Conservation (phyloP, 345 rosid species). For the Murraya koenigii region DNA sequence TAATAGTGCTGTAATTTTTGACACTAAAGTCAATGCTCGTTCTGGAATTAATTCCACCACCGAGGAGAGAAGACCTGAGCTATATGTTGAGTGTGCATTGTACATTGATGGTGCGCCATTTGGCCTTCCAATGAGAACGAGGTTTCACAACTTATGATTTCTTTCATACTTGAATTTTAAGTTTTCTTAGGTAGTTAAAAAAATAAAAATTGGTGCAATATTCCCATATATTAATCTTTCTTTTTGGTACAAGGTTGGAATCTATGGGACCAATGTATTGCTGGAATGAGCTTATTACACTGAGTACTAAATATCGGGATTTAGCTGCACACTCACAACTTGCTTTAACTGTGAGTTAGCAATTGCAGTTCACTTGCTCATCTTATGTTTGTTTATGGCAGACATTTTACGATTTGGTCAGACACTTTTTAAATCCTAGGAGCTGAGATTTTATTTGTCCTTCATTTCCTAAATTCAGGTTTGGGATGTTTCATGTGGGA, state of each 20-base stretch:
- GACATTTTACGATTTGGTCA: background rate
- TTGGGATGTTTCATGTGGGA: conserved; percentile 88
- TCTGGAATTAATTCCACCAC: conserved; percentile 41
- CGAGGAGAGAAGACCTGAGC: conserved; percentile 72
- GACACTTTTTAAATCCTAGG: conserved; percentile 1
- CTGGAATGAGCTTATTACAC: conserved; percentile 86
- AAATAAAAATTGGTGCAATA: background rate
- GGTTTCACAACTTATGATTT: conserved; percentile 34
- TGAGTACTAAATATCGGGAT: conserved; percentile 90
- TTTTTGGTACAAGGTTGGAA: conserved; percentile 64
- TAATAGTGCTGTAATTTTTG: background rate
- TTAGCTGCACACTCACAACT: conserved; percentile 85
- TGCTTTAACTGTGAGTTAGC: conserved; percentile 66
- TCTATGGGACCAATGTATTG: conserved; percentile 70
- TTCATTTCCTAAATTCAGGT: conserved; percentile 44
- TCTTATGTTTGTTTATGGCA: background rate
- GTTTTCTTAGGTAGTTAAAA: background rate
- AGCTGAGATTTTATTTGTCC: conserved; percentile 5
- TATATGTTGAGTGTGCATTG: conserved; percentile 77
- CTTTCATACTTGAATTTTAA: background rate
- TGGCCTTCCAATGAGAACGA: conserved; percentile 89
- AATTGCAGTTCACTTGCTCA: conserved; percentile 1
- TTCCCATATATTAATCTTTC: background rate
- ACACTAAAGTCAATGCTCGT: background rate
- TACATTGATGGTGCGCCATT: conserved; percentile 89